These are phyloP conservation scores for Allium fistulosum DNA, from an alignment of 106 monocot species.

Conservation along the genomic window DNA sequence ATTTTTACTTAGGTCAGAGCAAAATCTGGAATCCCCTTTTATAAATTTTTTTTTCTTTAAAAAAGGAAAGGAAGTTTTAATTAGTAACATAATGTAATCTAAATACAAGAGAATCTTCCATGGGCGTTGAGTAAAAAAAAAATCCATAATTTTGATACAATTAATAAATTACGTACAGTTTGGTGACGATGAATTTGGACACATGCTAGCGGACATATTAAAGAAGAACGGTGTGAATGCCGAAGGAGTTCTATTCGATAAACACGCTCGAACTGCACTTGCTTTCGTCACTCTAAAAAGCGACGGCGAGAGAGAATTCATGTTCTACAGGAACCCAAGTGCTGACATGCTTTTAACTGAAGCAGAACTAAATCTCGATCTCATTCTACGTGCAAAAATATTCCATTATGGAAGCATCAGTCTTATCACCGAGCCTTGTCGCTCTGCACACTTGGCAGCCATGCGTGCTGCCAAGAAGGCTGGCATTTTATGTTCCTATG, in stretches of 20 bases:
- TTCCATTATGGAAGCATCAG: slow-evolving; percentile 59
- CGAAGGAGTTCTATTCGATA: slow-evolving; percentile 14
- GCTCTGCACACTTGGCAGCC: slow-evolving; percentile 52
- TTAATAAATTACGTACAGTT: slow-evolving; percentile 9
- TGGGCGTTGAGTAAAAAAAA: neutral
- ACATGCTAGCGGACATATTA: slow-evolving; percentile 20
- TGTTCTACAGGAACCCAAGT: slow-evolving; percentile 23
- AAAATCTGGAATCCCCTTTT: too few species aligned
- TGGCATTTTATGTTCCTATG: slow-evolving; percentile 46
- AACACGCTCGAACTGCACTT: slow-evolving; percentile 13
- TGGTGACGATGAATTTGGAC: slow-evolving; percentile 21
- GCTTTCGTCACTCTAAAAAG: slow-evolving; percentile 16
- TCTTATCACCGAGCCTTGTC: slow-evolving; percentile 53
- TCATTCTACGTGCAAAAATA: slow-evolving; percentile 38
- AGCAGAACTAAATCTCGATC: slow-evolving; percentile 11
- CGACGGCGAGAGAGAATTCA: slow-evolving; percentile 20
- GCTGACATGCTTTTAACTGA: slow-evolving; percentile 21
- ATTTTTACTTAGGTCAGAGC: too few species aligned
- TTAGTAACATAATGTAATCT: neutral
- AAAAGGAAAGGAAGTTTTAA: neutral
- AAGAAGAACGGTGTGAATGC: slow-evolving; percentile 12
- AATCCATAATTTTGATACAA: neutral
- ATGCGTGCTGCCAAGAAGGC: slow-evolving; percentile 55
- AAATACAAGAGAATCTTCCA: neutral
- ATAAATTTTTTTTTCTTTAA: neutral